Base-by-base conservation (phyloP, 169 alveolate genomes). In the Cryptosporidium xiaoi region DNA sequence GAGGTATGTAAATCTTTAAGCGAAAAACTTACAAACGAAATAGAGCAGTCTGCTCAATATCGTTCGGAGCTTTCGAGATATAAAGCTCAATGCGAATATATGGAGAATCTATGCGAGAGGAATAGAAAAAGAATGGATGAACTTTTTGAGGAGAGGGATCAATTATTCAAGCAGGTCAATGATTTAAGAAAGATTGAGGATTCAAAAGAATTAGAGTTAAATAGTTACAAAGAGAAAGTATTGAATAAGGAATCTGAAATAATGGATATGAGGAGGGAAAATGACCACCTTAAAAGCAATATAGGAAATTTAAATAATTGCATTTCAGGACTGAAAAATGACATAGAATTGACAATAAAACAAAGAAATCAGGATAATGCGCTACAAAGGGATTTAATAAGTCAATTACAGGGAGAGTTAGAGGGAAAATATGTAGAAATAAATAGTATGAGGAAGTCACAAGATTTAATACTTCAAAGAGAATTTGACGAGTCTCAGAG, bases 331-430 rank as follows among this genome's bases (percentile, higher is more conserved):
- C 27, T 77, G 27, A 77, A 56, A 27, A 20, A 53, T 36, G 87
- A 77, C 13, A 77, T 77, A 36, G 87, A 77, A 24, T 53, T 56
- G 34, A 50, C 44, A 18, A 77, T 77, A 3, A 77, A 77, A 24
- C 87, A 77, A 48, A 77, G 64, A 66, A 62, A 62, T n/a, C 87
- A 77, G 50, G 87, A 77, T n/a, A 77, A 77, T 62, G 71, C 87
- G 7, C 48, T 77, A 36, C 71, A 77, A 15, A 77, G 87, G 51
- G 87, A 77, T n/a, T 15, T 77, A 31, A 77, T 77, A 15, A 60
- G 77, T 31, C 69, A 77, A 24, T 40, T 77, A 40, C 87, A 77
- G 24, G 87, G 65, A 0, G 87, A 77, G 46, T 15, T 77, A 6
- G 77, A 77, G 31, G 87, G 87, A 12, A 77, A 60, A 40, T 77